Percentiles rank a stretch among this genome's conserved stretches.
These are phyloP conservation scores for Leccinum uliginosum DNA, from an alignment of 768 basidiomycete genomes.

Conservation along the genomic window DNA sequence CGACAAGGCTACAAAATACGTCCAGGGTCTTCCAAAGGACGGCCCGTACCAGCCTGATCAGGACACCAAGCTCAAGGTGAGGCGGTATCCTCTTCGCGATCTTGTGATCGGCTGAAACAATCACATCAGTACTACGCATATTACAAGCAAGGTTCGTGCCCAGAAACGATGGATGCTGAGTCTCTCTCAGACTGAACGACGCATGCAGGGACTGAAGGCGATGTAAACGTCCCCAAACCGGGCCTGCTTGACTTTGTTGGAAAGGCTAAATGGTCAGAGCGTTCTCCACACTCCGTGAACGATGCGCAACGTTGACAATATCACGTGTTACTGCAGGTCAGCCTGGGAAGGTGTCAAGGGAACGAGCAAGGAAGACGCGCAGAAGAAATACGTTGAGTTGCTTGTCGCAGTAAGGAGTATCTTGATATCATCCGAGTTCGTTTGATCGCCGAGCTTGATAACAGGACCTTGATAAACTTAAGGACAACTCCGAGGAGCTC, in stretches of 20 bases:
- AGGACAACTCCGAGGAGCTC: constrained; percentile 44
- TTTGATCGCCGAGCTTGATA: constrained; percentile 4
- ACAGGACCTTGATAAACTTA: constrained; percentile 52
- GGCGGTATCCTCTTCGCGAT: constrained; percentile 26
- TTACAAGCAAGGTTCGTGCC: constrained; percentile 80
- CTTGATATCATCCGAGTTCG: background rate
- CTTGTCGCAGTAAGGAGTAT: constrained; percentile 55
- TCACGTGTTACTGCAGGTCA: constrained; percentile 48
- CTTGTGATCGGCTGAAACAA: constrained; percentile 5
- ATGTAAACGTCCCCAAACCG: constrained; percentile 59
- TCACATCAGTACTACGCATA: constrained; percentile 78
- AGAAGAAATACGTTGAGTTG: constrained; percentile 67
- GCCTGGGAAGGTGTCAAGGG: constrained; percentile 82
- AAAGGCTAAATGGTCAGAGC: constrained; percentile 80
- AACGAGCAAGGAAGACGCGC: constrained; percentile 65
- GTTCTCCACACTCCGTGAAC: background rate
- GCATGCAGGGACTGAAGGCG: constrained; percentile 64
- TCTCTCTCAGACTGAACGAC: background rate
- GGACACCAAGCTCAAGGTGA: constrained; percentile 76
- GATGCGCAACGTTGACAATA: background rate
- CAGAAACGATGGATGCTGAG: background rate
- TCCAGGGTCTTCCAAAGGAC: constrained; percentile 59
- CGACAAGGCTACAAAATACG: constrained; percentile 67
- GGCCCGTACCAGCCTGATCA: constrained; percentile 70
- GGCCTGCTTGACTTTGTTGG: constrained; percentile 83